These are phyloP conservation scores for Cladophialophora exuberans DNA, from an alignment of 2,329 filamentous ascomycete species.

Conservation along the genomic window DNA sequence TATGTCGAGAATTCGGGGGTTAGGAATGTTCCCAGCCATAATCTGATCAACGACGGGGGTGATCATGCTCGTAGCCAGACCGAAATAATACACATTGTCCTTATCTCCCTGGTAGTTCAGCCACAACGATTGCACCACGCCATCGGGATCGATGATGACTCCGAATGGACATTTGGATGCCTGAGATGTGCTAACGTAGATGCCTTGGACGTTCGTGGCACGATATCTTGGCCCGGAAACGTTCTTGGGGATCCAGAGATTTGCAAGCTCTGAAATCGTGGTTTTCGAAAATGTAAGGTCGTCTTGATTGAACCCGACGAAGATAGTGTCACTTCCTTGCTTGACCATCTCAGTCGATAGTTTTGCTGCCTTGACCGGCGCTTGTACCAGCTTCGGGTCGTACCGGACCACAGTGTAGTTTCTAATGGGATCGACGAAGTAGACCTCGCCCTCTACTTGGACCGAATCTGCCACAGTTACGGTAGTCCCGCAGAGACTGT, in stretches of 20 bases:
- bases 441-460: conserved; percentile 88
- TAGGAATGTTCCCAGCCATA: conserved; percentile 75
- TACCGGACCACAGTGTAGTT: conserved; percentile 97
- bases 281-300: conserved; percentile 92
- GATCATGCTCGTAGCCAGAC: conserved; percentile 83
- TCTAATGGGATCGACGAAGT: conserved; percentile 94
- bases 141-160: conserved; percentile 85
- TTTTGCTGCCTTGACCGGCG: conserved; percentile 85
- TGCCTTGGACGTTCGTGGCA: conserved; percentile 93
- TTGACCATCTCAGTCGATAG: conserved; percentile 81
- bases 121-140: conserved; percentile 94
- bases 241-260: conserved; percentile 93
- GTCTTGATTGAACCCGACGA: conserved; percentile 98
- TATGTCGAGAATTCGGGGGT: conserved; percentile 86
- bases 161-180: conserved; percentile 92
- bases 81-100: conserved; percentile 95
- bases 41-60: conserved; percentile 88
- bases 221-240: conserved; percentile 88
- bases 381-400: conserved; percentile 88
- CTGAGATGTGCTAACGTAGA: conserved; percentile 92
- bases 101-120: conserved; percentile 95
- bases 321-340: conserved; percentile 91
- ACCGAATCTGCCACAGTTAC: conserved; percentile 97
- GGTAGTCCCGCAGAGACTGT: conserved; percentile 94
- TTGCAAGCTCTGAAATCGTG: conserved; percentile 94